These are phyloP conservation scores for Talaromyces trachyspermus DNA, from an alignment of 495 filamentous ascomycete species.

Conservation along the genomic window DNA sequence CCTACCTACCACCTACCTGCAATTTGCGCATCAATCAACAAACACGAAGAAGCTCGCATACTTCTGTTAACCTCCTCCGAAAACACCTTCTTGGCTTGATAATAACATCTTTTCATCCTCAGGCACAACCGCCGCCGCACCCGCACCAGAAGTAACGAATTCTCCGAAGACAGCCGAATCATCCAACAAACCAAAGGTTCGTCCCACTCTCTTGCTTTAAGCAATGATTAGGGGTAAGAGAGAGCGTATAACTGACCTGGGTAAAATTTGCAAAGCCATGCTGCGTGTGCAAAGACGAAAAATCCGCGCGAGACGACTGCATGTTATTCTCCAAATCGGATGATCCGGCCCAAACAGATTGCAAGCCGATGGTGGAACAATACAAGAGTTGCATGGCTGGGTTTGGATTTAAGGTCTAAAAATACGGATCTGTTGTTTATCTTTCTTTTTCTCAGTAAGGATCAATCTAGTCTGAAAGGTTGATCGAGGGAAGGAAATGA, in stretches of 20 bases:
- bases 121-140: background rate
- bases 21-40: background rate
- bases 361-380: slow-evolving; percentile 68
- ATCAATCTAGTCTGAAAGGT: too few species aligned
- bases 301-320: slow-evolving; percentile 87
- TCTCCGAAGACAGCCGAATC: slow-evolving; percentile 24
- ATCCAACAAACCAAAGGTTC: slow-evolving; percentile 50
- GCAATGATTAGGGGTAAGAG: too few species aligned
- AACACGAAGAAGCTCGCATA: too few species aligned
- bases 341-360: slow-evolving; percentile 66
- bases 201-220: too few species aligned
- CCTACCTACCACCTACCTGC: background rate
- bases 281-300: slow-evolving; percentile 96
- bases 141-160: background rate
- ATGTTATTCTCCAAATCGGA: slow-evolving; percentile 88
- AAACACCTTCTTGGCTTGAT: too few species aligned
- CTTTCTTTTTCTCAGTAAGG: too few species aligned
- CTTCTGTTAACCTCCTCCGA: too few species aligned
- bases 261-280: too few species aligned
- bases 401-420: slow-evolving; percentile 77
- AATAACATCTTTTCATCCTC: background rate
- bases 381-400: slow-evolving; percentile 92
- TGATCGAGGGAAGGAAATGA: background rate
- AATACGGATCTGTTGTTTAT: too few species aligned
- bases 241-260: background rate